A percentile compares a stretch with the other conserved stretches of the same genome.
Conservation (phyloP, 163 green algal genomes). For the Chloroidium sp. region DNA sequence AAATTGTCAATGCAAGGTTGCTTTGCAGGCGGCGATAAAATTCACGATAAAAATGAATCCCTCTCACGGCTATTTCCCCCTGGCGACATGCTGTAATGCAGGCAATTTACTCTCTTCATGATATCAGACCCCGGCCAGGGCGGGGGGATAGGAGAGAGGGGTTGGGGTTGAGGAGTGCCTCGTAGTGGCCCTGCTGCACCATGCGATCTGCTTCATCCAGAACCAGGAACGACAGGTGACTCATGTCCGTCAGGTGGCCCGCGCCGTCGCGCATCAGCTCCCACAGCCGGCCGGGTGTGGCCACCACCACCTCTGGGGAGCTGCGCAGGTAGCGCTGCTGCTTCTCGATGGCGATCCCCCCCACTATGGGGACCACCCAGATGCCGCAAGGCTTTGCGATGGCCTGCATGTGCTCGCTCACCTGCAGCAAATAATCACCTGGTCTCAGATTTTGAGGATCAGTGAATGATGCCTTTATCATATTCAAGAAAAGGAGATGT, state of each 20-base stretch:
- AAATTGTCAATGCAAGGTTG: too few species aligned
- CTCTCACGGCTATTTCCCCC: not conserved
- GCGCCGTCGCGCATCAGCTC: constrained; percentile 69
- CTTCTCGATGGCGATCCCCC: constrained; percentile 81
- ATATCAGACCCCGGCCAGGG: not conserved
- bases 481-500: too few species aligned
- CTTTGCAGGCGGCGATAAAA: too few species aligned
- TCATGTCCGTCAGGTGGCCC: constrained; percentile 59
- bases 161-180: constrained; percentile 32
- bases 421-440: constrained; percentile 53
- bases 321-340: constrained; percentile 73
- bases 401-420: constrained; percentile 60
- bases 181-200: constrained; percentile 78
- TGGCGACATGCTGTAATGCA: not conserved
- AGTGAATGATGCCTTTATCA: too few species aligned
- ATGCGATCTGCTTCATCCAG: constrained; percentile 95
- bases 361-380: constrained; percentile 81
- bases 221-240: constrained; percentile 74
- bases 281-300: constrained; percentile 90
- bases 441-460: too few species aligned
- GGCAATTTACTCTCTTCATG: too few species aligned
- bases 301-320: constrained; percentile 79
- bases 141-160: not conserved
- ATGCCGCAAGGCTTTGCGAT: constrained; percentile 58
- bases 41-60: not conserved